Conservation (phyloP, 2,329 filamentous ascomycete species). For the Hypoxylon sp. region DNA sequence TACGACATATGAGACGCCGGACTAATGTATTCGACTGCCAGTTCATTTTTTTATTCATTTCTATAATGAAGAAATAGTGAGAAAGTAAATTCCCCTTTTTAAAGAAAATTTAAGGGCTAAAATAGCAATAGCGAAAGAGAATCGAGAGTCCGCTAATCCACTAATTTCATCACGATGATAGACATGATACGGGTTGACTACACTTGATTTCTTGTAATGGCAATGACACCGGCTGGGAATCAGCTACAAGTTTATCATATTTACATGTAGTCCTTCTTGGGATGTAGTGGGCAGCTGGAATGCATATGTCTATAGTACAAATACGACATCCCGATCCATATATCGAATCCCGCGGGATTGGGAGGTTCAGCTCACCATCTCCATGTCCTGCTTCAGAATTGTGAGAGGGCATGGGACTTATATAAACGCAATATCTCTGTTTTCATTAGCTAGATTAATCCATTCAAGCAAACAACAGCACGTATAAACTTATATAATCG, state of each 20-base stretch:
- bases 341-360: slow-evolving; percentile 17
- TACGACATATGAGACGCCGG: background rate
- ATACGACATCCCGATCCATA: background rate
- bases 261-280: background rate
- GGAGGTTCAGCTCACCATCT: background rate
- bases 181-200: background rate
- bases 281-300: no score
- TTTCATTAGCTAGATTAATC: background rate
- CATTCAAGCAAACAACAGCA: background rate
- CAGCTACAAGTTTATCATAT: background rate
- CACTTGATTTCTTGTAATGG: no score
- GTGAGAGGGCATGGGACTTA: background rate
- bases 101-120: background rate
- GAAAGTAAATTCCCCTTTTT: background rate
- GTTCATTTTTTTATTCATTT: background rate
- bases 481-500: background rate
- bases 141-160: background rate
- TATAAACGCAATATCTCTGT: background rate
- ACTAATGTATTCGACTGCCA: background rate
- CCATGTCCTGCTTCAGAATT: background rate
- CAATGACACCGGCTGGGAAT: background rate
- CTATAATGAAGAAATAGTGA: background rate
- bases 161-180: background rate
- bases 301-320: background rate
- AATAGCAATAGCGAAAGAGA: background rate